Conservation (phyloP, 305 asterid genomes). For the Fraxinus velutina region DNA sequence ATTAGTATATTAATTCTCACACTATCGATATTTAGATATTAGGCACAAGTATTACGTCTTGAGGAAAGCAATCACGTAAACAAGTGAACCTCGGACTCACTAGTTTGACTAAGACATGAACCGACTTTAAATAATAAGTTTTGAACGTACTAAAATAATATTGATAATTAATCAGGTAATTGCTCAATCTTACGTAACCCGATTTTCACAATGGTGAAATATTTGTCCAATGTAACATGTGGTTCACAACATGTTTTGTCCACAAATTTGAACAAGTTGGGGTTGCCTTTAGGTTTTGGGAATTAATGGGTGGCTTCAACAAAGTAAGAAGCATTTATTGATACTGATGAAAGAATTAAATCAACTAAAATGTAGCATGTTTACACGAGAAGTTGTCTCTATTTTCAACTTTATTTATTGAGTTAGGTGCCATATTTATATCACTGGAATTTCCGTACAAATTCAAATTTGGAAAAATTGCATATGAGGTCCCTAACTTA, state of each 20-base stretch:
- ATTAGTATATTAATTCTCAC: too few relatives aligned
- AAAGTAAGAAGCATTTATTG: conserved; percentile 26
- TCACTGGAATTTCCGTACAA: background rate
- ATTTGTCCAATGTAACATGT: conserved; percentile 24
- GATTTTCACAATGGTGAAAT: background rate
- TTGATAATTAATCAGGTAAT: too few relatives aligned
- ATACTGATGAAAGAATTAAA: conserved; percentile 25
- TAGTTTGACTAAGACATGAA: too few relatives aligned
- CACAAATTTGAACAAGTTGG: conserved; percentile 9
- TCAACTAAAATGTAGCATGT: conserved; percentile 5
- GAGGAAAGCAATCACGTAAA: too few relatives aligned
- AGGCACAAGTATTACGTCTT: too few relatives aligned
- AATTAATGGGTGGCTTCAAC: conserved; percentile 26
- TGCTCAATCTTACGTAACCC: background rate
- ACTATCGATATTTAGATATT: too few relatives aligned
- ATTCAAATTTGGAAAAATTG: background rate
- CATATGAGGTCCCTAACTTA: background rate
- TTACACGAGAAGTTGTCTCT: background rate
- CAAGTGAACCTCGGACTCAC: too few relatives aligned
- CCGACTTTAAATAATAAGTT: too few relatives aligned
- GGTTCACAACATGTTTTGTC: background rate
- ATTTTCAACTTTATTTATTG: conserved; percentile 23
- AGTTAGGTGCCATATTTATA: conserved; percentile 21
- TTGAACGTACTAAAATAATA: too few relatives aligned
- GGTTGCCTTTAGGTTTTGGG: conserved; percentile 24